These are phyloP conservation scores for Nemophila menziesii DNA, from an alignment of 257 asterid species.

Conservation along the genomic window DNA sequence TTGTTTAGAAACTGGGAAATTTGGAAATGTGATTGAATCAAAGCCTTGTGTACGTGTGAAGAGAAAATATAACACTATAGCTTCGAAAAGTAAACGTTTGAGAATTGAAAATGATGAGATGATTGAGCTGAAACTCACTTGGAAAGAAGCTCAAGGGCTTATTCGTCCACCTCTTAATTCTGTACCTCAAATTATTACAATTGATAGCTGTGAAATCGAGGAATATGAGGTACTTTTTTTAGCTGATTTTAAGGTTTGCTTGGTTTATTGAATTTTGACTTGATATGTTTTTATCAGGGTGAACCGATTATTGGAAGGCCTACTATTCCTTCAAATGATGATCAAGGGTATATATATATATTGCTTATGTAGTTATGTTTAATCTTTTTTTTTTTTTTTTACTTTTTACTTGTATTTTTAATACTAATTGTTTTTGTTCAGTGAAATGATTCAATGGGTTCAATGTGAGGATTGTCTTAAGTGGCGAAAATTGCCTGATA, in stretches of 20 bases:
- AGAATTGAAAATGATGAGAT: conserved; percentile 45
- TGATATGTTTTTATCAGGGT: conserved; percentile 34
- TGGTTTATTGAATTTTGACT: conserved; percentile 5
- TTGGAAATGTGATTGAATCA: conserved; percentile 26
- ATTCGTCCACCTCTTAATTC: conserved; percentile 53
- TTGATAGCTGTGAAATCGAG: conserved; percentile 83
- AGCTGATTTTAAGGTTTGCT: neutral
- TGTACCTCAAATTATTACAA: conserved; percentile 40
- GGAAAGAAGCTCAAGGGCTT: conserved; percentile 73
- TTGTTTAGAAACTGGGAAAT: conserved; percentile 22
- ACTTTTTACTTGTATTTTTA: neutral
- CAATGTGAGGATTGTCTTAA: conserved; percentile 89
- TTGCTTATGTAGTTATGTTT: conserved; percentile 11
- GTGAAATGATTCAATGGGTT: conserved; percentile 62
- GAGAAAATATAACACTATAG: conserved; percentile 51
- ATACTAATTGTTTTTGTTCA: conserved; percentile 13
- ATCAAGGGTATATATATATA: conserved; percentile 61
- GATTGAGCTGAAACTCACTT: conserved; percentile 66
- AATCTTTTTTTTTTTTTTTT: neutral
- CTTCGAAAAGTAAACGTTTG: conserved; percentile 49
- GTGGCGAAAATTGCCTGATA: conserved; percentile 81
- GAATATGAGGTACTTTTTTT: conserved; percentile 65
- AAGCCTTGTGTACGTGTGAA: conserved; percentile 29
- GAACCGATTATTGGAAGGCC: conserved; percentile 91
- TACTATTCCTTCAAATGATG: conserved; percentile 49